Evolutionary conservation across 495 filamentous ascomycete species (phyloP).

Genomic region (Xylaria curta): DNA sequence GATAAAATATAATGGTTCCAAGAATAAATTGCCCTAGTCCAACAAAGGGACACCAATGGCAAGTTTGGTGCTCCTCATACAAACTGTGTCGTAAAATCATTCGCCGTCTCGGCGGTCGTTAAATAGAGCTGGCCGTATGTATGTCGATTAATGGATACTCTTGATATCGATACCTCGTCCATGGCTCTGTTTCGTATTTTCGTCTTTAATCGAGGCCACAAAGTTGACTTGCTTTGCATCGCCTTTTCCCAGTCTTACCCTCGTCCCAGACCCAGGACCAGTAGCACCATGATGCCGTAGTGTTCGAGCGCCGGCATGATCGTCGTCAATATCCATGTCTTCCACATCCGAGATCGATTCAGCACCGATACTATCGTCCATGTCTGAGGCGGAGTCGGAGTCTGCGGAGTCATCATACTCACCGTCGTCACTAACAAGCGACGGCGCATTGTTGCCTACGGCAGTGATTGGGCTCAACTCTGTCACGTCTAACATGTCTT

Average conservation of each 20-base stretch:
- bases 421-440: slow-evolving; percentile 85
- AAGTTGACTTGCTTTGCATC: slow-evolving; percentile 55
- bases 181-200: slow-evolving; percentile 42
- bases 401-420: slow-evolving; percentile 69
- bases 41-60: slow-evolving; percentile 22
- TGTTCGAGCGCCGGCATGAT: slow-evolving; percentile 43
- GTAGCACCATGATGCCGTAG: slow-evolving; percentile 46
- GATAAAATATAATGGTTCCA: slow-evolving; percentile 26
- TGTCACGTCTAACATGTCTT: slow-evolving; percentile 57
- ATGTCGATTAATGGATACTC: slow-evolving; percentile 19
- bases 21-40: slow-evolving; percentile 31
- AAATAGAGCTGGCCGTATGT: not conserved
- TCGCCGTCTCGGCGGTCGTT: slow-evolving; percentile 7
- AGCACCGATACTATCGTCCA: slow-evolving; percentile 48
- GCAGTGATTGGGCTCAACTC: slow-evolving; percentile 82
- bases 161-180: slow-evolving; percentile 30
- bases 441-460: slow-evolving; percentile 80
- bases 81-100: slow-evolving; percentile 25
- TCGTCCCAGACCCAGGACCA: slow-evolving; percentile 36
- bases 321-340: slow-evolving; percentile 56
- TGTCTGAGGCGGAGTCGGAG: slow-evolving; percentile 50
- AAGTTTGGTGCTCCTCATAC: slow-evolving; percentile 13
- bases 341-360: slow-evolving; percentile 56
- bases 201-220: slow-evolving; percentile 46
- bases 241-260: slow-evolving; percentile 51